Evolutionary conservation across 257 asterid genomes (phyloP).

Genomic region (Solanum peruvianum): DNA sequence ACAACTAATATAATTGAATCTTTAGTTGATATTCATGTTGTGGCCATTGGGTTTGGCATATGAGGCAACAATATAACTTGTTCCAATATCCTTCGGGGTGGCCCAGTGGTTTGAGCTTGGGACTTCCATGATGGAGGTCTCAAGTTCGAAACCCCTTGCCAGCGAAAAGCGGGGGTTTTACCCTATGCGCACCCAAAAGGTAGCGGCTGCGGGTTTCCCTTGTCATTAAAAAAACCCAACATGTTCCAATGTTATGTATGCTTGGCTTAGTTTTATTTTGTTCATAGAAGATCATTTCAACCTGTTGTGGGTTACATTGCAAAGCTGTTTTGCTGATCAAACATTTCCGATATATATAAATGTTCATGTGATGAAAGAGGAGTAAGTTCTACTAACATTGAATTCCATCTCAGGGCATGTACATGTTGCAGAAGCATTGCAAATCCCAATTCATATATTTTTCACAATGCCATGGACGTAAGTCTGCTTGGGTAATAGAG

Average conservation of each 20-base stretch:
- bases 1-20: not conserved
- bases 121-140: no score
- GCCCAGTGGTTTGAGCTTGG: no score
- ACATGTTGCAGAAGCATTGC: conserved; percentile 83
- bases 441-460: conserved; percentile 70
- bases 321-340: not conserved
- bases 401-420: conserved; percentile 47
- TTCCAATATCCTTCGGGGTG: not conserved
- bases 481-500: conserved; percentile 21
- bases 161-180: no score
- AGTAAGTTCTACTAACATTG: not conserved
- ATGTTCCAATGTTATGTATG: not conserved
- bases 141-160: no score
- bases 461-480: conserved; percentile 99
- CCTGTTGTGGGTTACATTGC: not conserved
- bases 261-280: not conserved
- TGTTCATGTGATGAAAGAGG: not conserved
- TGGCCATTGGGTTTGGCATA: not conserved
- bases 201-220: no score
- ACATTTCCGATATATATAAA: not conserved
- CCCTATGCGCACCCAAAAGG: no score
- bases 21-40: not conserved
- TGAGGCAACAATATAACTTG: not conserved
- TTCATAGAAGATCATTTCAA: not conserved
- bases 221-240: not conserved